Percentiles rank a stretch among this genome's conserved stretches.
phyloP scores from a whole-genome alignment of 805 yeast genomes.

The Jamesozyma piceae region DNA sequence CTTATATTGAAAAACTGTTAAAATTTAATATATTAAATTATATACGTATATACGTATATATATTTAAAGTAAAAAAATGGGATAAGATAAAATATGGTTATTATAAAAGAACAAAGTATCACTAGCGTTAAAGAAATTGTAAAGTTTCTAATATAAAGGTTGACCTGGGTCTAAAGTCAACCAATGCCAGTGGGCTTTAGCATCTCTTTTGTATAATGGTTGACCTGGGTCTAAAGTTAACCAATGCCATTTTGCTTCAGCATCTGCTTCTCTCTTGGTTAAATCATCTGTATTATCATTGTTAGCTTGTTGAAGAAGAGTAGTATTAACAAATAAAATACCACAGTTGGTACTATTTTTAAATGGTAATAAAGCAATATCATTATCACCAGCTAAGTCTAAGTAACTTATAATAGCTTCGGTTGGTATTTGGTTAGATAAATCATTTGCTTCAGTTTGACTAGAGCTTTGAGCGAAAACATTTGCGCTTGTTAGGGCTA shows the following conservation, averaged over 20 bases:
- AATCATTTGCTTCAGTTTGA: not conserved
- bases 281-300: constrained; percentile 6
- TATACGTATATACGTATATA: not conserved
- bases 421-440: constrained; percentile 16
- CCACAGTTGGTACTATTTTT: constrained; percentile 25
- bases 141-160: constrained; percentile 19
- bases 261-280: constrained; percentile 24
- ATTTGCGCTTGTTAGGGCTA: constrained; percentile 8
- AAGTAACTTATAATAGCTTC: constrained; percentile 27
- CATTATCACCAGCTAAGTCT: constrained; percentile 22
- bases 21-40: not conserved
- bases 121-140: not conserved
- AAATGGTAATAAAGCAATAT: constrained; percentile 24
- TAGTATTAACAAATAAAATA: constrained; percentile 25
- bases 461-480: constrained; percentile 7
- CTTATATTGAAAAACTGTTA: no score
- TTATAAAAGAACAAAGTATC: not conserved
- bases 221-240: constrained; percentile 19
- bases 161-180: constrained; percentile 19
- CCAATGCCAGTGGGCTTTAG: constrained; percentile 27
- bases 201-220: constrained; percentile 25
- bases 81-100: not conserved
- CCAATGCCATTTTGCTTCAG: constrained; percentile 24
- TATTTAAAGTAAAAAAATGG: not conserved
- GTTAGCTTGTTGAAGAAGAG: constrained; percentile 21